Evolutionary conservation across 1,284 basidiomycete species (phyloP).

Genomic region (Microbotryum saponariae): DNA sequence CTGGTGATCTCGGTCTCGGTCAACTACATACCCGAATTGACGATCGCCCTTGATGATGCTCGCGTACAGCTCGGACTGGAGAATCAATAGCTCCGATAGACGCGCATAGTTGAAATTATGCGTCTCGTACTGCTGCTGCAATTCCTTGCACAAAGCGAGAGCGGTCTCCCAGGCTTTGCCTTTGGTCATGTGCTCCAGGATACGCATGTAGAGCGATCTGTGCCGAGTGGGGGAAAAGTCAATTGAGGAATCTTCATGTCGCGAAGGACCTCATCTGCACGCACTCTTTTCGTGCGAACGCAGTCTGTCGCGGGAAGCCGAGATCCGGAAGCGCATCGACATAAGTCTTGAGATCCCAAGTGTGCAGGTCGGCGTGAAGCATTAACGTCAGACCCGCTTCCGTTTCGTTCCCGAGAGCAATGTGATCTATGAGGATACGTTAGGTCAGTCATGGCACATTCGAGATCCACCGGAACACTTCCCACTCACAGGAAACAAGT

Average conservation of each 20-base stretch:
- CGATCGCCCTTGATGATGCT: slow-evolving; percentile 38
- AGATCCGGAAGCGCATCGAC: slow-evolving; percentile 54
- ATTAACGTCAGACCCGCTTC: slow-evolving; percentile 88
- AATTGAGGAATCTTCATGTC: not conserved
- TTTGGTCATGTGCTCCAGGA: slow-evolving; percentile 51
- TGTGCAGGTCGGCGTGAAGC: slow-evolving; percentile 84
- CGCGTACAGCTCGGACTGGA: slow-evolving; percentile 54
- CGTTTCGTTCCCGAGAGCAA: slow-evolving; percentile 63
- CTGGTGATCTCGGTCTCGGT: too few species aligned
- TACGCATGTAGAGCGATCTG: slow-evolving; percentile 38
- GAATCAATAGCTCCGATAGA: slow-evolving; percentile 71
- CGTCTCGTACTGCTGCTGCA: slow-evolving; percentile 72
- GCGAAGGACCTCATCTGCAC: not conserved
- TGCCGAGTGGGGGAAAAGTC: not conserved
- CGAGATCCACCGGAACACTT: too few species aligned
- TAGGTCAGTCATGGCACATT: slow-evolving; percentile 50
- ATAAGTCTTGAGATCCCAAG: slow-evolving; percentile 66
- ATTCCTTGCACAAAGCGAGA: slow-evolving; percentile 74
- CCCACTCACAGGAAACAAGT: slow-evolving; percentile 54
- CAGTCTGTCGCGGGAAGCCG: slow-evolving; percentile 79
- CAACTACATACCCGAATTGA: slow-evolving; percentile 26
- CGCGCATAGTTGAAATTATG: slow-evolving; percentile 81
- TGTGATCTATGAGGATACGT: slow-evolving; percentile 3
- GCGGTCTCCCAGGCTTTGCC: slow-evolving; percentile 95
- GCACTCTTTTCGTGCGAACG: slow-evolving; percentile 81